phyloP scores from a whole-genome alignment of 2,329 filamentous ascomycete species.

The Aureobasidium musti region DNA sequence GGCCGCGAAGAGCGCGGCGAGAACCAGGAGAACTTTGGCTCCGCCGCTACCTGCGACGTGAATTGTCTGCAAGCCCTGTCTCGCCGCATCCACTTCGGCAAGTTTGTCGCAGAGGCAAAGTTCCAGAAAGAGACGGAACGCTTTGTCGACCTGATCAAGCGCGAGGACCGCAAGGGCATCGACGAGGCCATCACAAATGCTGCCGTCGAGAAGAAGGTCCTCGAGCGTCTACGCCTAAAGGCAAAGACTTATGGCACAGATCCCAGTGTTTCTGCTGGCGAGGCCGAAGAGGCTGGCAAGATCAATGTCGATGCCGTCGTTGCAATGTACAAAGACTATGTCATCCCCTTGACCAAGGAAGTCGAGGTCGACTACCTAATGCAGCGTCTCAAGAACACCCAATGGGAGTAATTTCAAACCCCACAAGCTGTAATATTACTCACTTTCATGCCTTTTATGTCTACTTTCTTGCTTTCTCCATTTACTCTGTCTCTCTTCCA shows the following conservation, averaged over 20 bases:
- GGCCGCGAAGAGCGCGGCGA: constrained; percentile 79
- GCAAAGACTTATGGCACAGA: constrained; percentile 92
- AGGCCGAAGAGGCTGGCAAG: constrained; percentile 64
- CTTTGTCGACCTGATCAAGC: constrained; percentile 81
- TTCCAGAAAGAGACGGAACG: constrained; percentile 79
- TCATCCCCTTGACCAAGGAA: constrained; percentile 96
- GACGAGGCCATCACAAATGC: constrained; percentile 87
- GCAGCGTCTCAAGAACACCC: constrained; percentile 71
- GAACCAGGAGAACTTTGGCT: constrained; percentile 92
- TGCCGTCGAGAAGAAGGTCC: constrained; percentile 85
- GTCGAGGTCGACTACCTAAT: constrained; percentile 98
- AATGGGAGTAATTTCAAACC: constrained; percentile 48
- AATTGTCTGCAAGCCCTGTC: constrained; percentile 85
- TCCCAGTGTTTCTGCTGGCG: constrained; percentile 60
- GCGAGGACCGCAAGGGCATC: constrained; percentile 76
- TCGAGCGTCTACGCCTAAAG: constrained; percentile 84
- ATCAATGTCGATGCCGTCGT: constrained; percentile 92
- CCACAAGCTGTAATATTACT: background rate
- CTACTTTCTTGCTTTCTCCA: too few relatives aligned
- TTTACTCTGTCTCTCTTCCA: too few relatives aligned
- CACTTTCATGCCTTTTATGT: background rate
- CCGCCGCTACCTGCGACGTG: constrained; percentile 87
- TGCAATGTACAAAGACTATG: constrained; percentile 76
- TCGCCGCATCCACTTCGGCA: constrained; percentile 92
- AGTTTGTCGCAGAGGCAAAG: constrained; percentile 96